Percentiles rank a stretch among this genome's conserved stretches.
These are phyloP conservation scores for Neurospora tetrasperma DNA, from an alignment of 495 filamentous ascomycete species.

Conservation along the genomic window DNA sequence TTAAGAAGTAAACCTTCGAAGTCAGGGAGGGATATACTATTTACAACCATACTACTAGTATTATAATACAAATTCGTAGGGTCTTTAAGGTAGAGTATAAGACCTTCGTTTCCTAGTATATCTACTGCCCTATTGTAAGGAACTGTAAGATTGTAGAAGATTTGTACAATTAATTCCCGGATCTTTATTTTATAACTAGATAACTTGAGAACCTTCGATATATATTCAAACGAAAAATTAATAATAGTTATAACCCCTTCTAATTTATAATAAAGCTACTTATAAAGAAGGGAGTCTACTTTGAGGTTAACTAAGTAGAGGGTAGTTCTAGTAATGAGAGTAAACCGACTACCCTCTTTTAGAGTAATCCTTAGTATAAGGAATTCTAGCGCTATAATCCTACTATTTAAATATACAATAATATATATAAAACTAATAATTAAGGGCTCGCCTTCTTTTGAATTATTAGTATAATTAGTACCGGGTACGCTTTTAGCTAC, in stretches of 20 bases:
- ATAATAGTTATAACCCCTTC: neutral
- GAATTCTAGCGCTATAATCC: too few relatives aligned
- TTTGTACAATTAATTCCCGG: neutral
- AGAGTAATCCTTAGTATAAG: too few relatives aligned
- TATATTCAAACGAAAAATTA: neutral
- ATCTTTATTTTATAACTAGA: neutral
- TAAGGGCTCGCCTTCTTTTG: neutral
- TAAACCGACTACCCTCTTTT: too few relatives aligned
- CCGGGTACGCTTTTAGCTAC: neutral
- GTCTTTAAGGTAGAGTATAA: neutral
- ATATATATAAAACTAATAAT: conserved; percentile 1
- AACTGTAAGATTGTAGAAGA: neutral
- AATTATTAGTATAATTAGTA: neutral
- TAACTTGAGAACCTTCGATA: neutral
- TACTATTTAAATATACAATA: neutral
- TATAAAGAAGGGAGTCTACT: too few relatives aligned
- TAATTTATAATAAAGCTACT: neutral
- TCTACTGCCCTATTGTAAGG: neutral
- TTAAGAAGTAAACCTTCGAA: neutral
- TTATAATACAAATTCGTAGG: neutral
- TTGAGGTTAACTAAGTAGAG: neutral
- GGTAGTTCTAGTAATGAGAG: too few relatives aligned
- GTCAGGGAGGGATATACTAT: neutral
- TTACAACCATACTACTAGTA: neutral
- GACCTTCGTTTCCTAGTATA: neutral